Base-by-base conservation (phyloP, 2,329 filamentous ascomycete genomes). In the Colletotrichum higginsianum region DNA sequence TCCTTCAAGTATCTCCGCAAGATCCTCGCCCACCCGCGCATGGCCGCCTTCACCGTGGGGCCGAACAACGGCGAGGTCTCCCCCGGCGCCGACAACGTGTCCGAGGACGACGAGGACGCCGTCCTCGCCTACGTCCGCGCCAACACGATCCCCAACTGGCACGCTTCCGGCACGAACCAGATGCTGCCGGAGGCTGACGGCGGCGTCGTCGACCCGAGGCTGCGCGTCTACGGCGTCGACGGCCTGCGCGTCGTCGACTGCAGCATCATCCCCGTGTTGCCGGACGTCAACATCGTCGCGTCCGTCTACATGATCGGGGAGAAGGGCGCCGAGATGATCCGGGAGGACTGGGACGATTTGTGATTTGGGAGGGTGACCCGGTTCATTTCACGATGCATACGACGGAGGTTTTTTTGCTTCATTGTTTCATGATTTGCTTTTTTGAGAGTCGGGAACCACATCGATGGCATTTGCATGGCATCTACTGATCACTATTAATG, bases 221-320 rank as follows among this genome's bases (percentile, higher is more conserved):
- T 83, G 49, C 86, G 83, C 73, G 75, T 90, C 3, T 87, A 90
- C 76, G 82, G 90, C 4, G 88, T 89, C 0, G 88, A 90, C 74
- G 85, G 84, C 50, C 76, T 87, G 49, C 80, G 86, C 13, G 78
- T 87, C 26, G 84, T 85, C 1, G 86, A 87, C 75, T 82, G 84
- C 16, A 83, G 83, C 40, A 79, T 86, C 47, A 82, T 86, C 42
- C 85, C 85, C 9, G 75, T 86, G 49, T 79, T 84, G 53, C 83
- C 83, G 2, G 71, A 77, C 12, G 81, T 80, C 3, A 82, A 83
- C 69, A 77, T 74, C n/a, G 71, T 74, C 3, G 73, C 46, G 15
- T 55, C 63, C 1, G 73, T 74, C 16, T 74, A 53, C 52, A 74
- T 74, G 73, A 79, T 81, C 67, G 79, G 77, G 2, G 80, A 81